These are phyloP conservation scores for Colletotrichum shisoi DNA, from an alignment of 2,329 filamentous ascomycete species.

Conservation along the genomic window DNA sequence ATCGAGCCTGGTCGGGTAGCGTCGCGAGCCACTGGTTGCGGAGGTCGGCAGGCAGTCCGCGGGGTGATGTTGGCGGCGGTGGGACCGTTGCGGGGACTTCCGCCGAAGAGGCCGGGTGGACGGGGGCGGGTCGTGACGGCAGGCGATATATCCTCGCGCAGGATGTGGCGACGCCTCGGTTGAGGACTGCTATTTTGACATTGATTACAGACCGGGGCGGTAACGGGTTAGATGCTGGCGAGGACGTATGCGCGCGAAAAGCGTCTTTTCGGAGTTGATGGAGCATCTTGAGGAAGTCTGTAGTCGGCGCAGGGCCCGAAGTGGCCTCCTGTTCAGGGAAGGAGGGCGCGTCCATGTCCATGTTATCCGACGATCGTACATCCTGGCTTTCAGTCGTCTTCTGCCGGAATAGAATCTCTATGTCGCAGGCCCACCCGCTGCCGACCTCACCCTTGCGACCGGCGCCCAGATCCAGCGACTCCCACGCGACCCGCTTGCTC, in stretches of 20 bases:
- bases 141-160: conserved; percentile 89
- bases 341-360: conserved; percentile 38
- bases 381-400: conserved; percentile 8
- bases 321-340: conserved; percentile 39
- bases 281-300: conserved; percentile 31
- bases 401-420: conserved; percentile 71
- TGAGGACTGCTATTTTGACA: conserved; percentile 71
- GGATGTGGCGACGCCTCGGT: conserved; percentile 72
- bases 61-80: conserved; percentile 38
- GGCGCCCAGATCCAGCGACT: conserved; percentile 75
- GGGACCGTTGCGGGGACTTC: conserved; percentile 59
- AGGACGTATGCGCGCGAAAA: conserved; percentile 46
- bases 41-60: conserved; percentile 57
- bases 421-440: conserved; percentile 82
- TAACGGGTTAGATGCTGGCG: conserved; percentile 41
- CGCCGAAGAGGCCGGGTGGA: conserved; percentile 47
- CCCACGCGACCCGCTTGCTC: conserved; percentile 80
- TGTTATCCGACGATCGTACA: conserved; percentile 12
- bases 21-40: conserved; percentile 76
- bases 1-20: conserved; percentile 45
- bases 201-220: conserved; percentile 60
- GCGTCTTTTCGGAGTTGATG: conserved; percentile 40
- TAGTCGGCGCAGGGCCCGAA: conserved; percentile 30
- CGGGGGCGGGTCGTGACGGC: conserved; percentile 55
- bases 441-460: conserved; percentile 84